These are phyloP conservation scores for Blastobotrys serpentis DNA, from an alignment of 1,139 yeast genomes.

Conservation along the genomic window DNA sequence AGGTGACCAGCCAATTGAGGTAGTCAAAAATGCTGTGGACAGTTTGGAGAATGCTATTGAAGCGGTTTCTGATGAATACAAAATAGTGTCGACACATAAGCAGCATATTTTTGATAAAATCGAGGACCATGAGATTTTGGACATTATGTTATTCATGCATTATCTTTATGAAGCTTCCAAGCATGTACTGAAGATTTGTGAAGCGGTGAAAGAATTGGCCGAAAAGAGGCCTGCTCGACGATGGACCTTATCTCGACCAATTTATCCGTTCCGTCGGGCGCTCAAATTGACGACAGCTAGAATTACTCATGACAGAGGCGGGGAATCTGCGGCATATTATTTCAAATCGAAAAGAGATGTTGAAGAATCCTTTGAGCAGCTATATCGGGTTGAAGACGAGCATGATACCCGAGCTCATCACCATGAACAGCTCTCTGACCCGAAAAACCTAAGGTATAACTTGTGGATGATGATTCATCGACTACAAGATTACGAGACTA, in stretches of 20 bases:
- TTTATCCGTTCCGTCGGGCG: slow-evolving; percentile 44
- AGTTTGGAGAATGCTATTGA: slow-evolving; percentile 16
- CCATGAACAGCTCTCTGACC: slow-evolving; percentile 9
- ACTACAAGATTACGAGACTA: slow-evolving; percentile 42
- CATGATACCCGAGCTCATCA: slow-evolving; percentile 3
- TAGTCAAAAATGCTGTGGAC: slow-evolving; percentile 8
- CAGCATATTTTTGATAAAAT: slow-evolving; percentile 11
- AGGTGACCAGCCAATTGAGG: background rate
- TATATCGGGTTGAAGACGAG: slow-evolving; percentile 35
- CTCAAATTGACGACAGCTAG: slow-evolving; percentile 44
- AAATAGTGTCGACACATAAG: slow-evolving; percentile 10
- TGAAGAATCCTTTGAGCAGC: slow-evolving; percentile 48
- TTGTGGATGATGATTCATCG: slow-evolving; percentile 42
- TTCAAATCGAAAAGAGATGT: slow-evolving; percentile 47
- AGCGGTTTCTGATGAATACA: slow-evolving; percentile 18
- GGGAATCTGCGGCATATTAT: slow-evolving; percentile 45
- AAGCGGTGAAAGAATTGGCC: slow-evolving; percentile 22
- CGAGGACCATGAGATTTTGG: slow-evolving; percentile 23
- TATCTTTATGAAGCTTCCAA: slow-evolving; percentile 26
- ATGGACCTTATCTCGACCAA: slow-evolving; percentile 41
- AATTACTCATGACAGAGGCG: slow-evolving; percentile 49
- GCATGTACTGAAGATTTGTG: slow-evolving; percentile 18
- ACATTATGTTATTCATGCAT: slow-evolving; percentile 26
- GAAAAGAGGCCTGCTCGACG: slow-evolving; percentile 20
- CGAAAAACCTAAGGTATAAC: slow-evolving; percentile 29